Base-by-base conservation (phyloP, 1,284 basidiomycete species). In the Marasmius sp. region DNA sequence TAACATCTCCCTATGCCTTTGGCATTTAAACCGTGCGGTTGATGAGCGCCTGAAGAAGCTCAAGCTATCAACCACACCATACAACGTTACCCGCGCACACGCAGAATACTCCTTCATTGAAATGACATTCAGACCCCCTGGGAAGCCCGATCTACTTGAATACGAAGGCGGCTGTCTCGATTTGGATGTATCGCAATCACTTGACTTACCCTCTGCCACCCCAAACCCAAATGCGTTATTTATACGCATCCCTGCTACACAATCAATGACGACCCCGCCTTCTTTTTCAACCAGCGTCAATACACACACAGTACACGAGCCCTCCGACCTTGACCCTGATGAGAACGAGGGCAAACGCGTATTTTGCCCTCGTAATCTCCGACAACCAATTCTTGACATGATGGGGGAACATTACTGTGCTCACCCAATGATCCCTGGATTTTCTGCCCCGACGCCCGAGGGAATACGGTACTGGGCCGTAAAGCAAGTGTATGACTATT, bases 391-490 rank as follows among this genome's bases (percentile, higher is more conserved):
- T 36, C 41, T 74, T 16, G 58, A 67, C 20, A 64, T 73, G 65
- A 68, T 75, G 57, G 66, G 71, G 20, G 33, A 49, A 3, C 73
- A 75, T 57, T 63, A 65, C 11, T 67, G 67, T 63, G 69, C 72
- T 6, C 75, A 76, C 66, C 73, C 74, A 16, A 41, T 73, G 0
- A 70, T 75, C n/a, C 73, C 71, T 0, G 72, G 71, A 0, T 70
- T 70, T 56, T 62, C 68, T 1, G 58, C 63, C 20, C 74, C 72
- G 3, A 66, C 58, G 41, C 60, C 68, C 5, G 60, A 22, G 6
- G 69, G 69, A 4, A 74, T 74, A 10, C 58, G 65, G 14, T 38
- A 64, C 14, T 75, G 72, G 71, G 73, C 72, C 16, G 72, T 71
- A 1, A 60, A 62, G 38, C 61, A 71, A 52, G 68, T 69, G 48